Percentiles rank a stretch among this genome's conserved stretches.
Evolutionary conservation across 345 rosid genomes (phyloP).

Genomic region (Camelina laxa): DNA sequence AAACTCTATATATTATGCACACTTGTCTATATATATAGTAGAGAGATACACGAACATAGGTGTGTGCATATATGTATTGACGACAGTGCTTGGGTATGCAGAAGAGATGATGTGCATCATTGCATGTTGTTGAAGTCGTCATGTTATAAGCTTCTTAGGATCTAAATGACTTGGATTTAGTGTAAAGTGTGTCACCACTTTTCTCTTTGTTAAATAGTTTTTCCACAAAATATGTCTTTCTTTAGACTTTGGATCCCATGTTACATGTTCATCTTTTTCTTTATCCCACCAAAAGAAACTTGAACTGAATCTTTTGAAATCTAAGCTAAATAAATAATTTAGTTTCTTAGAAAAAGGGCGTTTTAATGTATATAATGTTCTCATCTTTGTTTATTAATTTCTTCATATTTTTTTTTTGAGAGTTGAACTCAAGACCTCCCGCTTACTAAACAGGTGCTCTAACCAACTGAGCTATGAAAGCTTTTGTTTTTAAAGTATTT

Average conservation of each 20-base stretch:
- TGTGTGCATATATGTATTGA: not conserved
- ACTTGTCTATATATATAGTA: not conserved
- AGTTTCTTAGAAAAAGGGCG: not conserved
- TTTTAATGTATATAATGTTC: not conserved
- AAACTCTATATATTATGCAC: conserved; percentile 26
- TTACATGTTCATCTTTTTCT: conserved; percentile 34
- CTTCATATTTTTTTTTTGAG: conserved; percentile 47
- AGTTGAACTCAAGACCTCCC: conserved; percentile 98
- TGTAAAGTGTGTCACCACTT: conserved; percentile 42
- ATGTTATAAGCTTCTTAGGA: conserved; percentile 38
- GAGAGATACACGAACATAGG: not conserved
- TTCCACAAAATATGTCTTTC: conserved; percentile 12
- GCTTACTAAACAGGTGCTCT: conserved; percentile 98
- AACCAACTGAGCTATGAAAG: conserved; percentile 93
- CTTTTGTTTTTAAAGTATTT: not conserved
- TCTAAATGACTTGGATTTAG: conserved; percentile 46
- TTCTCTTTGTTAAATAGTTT: conserved; percentile 6
- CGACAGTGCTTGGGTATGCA: conserved; percentile 18
- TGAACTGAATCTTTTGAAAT: conserved; percentile 3
- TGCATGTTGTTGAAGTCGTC: conserved; percentile 38
- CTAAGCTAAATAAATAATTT: not conserved
- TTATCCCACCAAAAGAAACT: conserved; percentile 2
- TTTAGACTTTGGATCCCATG: conserved; percentile 36
- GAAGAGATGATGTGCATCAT: conserved; percentile 29
- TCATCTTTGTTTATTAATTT: not conserved